Evolutionary conservation across 1,284 basidiomycete genomes (phyloP).

Genomic region (Phylloboletellus chloephorus): DNA sequence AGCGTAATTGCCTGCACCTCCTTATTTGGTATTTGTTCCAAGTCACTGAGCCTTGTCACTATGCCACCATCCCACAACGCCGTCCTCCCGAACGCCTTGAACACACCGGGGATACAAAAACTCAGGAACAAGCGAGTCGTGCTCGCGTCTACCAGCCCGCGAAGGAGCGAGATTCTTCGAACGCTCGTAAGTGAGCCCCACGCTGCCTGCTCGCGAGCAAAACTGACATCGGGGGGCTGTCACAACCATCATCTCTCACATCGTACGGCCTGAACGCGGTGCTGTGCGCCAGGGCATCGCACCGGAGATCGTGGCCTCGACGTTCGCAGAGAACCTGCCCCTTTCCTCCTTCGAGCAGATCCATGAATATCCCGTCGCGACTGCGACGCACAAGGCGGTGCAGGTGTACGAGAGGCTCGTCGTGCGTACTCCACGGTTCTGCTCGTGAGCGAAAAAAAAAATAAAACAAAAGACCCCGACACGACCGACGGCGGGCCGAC

Average conservation of each 20-base stretch:
- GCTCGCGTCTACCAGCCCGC: slow-evolving; percentile 81
- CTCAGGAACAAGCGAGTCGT: slow-evolving; percentile 73
- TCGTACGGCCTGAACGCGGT: too few relatives aligned
- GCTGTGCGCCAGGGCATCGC: slow-evolving; percentile 61
- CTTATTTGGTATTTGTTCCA: too few relatives aligned
- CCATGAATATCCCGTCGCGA: slow-evolving; percentile 92
- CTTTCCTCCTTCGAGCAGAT: slow-evolving; percentile 67
- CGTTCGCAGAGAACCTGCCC: slow-evolving; percentile 79
- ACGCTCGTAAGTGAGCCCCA: slow-evolving; percentile 56
- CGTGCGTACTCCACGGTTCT: slow-evolving; percentile 46
- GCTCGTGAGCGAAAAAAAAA: neutral
- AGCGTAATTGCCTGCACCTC: neutral
- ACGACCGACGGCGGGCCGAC: too few relatives aligned
- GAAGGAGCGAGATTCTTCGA: slow-evolving; percentile 80
- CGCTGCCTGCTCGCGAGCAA: too few relatives aligned
- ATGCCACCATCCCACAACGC: slow-evolving; percentile 17
- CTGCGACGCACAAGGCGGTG: slow-evolving; percentile 86
- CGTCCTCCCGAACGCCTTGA: slow-evolving; percentile 68
- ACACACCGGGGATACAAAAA: slow-evolving; percentile 65
- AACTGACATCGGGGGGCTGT: too few relatives aligned
- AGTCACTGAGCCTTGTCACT: neutral
- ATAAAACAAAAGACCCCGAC: too few relatives aligned
- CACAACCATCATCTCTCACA: too few relatives aligned
- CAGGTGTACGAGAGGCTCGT: slow-evolving; percentile 90
- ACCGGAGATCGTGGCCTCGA: slow-evolving; percentile 86